phyloP scores from a whole-genome alignment of 129 eudicot species.

The Dittrichia graveolens region DNA sequence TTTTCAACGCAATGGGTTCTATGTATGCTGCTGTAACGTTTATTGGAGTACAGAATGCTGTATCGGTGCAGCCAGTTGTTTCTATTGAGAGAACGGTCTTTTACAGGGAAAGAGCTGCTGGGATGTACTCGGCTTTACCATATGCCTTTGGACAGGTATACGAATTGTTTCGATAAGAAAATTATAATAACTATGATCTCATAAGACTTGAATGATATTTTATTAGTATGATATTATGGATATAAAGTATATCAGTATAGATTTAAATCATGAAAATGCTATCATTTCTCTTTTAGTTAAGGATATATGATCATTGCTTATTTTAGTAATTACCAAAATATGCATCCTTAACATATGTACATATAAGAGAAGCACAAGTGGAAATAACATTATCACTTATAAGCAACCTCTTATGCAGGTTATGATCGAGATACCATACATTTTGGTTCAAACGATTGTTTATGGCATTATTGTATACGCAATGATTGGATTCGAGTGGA shows the following conservation, averaged over 20 bases:
- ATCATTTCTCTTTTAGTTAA: no score
- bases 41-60: constrained; percentile 69
- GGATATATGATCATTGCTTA: no score
- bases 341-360: not conserved
- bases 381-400: not conserved
- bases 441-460: constrained; percentile 58
- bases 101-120: constrained; percentile 93
- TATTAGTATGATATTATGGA: no score
- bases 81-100: constrained; percentile 83
- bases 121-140: constrained; percentile 91
- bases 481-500: constrained; percentile 90
- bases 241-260: no score
- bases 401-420: constrained; percentile 43
- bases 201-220: no score
- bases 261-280: no score
- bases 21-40: constrained; percentile 82
- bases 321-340: not conserved
- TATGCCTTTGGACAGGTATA: constrained; percentile 82
- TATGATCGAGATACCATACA: constrained; percentile 75
- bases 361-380: not conserved
- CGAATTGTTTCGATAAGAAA: not conserved
- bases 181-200: no score
- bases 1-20: constrained; percentile 85
- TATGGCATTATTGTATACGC: constrained; percentile 75
- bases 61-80: constrained; percentile 76